A percentile compares a stretch with the other conserved stretches of the same genome.
Conservation (phyloP, 768 basidiomycete species). For the Fibroporia radiculosa region DNA sequence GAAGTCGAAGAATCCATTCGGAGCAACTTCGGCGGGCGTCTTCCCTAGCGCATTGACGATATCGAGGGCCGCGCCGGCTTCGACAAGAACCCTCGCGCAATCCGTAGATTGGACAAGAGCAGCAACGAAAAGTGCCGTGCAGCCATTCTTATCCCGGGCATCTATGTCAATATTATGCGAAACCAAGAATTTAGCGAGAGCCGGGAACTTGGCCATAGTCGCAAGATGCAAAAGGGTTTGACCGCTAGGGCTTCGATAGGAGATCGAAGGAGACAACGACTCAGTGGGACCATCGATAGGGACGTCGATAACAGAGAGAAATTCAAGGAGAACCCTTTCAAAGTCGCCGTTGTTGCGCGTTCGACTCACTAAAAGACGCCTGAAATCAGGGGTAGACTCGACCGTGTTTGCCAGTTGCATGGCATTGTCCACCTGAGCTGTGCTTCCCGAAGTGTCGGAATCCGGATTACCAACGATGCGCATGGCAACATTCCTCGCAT, state of each 20-base stretch:
- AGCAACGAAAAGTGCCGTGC: constrained; percentile 84
- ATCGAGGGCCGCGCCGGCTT: constrained; percentile 73
- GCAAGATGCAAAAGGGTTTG: constrained; percentile 91
- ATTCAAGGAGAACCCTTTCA: constrained; percentile 66
- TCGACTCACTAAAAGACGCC: constrained; percentile 48
- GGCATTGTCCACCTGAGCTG: constrained; percentile 18
- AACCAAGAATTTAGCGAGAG: constrained; percentile 66
- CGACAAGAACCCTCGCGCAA: constrained; percentile 62
- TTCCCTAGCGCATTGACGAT: constrained; percentile 68
- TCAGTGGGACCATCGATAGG: constrained; percentile 41
- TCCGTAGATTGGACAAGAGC: constrained; percentile 54
- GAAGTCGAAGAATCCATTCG: constrained; percentile 37
- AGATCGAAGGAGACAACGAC: constrained; percentile 51
- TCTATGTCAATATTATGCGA: constrained; percentile 71
- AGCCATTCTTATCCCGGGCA: constrained; percentile 82
- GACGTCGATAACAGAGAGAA: constrained; percentile 72
- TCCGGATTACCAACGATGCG: constrained; percentile 80
- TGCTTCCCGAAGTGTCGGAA: constrained; percentile 32
- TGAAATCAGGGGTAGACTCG: constrained; percentile 41
- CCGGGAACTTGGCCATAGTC: constrained; percentile 65
- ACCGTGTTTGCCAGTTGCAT: constrained; percentile 48
- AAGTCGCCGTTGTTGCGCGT: constrained; percentile 54
- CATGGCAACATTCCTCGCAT: constrained; percentile 89
- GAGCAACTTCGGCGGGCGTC: constrained; percentile 56
- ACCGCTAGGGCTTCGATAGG: constrained; percentile 59